Percentiles rank a stretch among this genome's conserved stretches.
phyloP scores from a whole-genome alignment of 495 filamentous ascomycete species.

The Cercophora sp. region DNA sequence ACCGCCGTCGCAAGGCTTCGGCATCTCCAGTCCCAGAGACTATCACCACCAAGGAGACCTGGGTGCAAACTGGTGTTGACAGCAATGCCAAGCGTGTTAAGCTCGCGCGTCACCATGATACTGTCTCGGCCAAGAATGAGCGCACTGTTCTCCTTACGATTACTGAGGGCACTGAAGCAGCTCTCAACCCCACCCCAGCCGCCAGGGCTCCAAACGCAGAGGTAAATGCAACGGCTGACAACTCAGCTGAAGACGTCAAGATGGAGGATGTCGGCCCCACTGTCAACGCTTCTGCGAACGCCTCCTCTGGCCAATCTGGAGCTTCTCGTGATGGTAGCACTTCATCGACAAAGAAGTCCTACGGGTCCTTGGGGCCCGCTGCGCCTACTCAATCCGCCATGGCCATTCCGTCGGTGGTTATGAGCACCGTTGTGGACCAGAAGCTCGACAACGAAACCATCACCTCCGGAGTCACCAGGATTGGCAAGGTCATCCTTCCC shows the following conservation, averaged over 20 bases:
- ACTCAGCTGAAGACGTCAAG: no score
- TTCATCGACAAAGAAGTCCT: not conserved
- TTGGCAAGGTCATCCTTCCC: constrained; percentile 14
- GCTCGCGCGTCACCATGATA: constrained; percentile 29
- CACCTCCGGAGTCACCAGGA: not conserved
- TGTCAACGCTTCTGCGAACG: not conserved
- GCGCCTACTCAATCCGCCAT: not conserved
- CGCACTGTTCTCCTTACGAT: not conserved
- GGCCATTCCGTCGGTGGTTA: not conserved
- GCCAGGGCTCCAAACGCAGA: no score
- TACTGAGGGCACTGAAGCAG: not conserved
- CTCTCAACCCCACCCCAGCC: not conserved
- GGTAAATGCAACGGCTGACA: no score
- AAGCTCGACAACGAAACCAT: no score
- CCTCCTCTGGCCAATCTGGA: not conserved
- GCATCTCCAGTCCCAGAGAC: constrained; percentile 14
- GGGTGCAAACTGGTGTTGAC: constrained; percentile 29
- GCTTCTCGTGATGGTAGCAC: not conserved
- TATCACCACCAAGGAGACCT: constrained; percentile 23
- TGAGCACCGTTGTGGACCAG: not conserved
- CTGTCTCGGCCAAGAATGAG: not conserved
- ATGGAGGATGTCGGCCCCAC: not conserved
- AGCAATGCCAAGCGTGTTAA: constrained; percentile 38
- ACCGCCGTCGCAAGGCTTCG: constrained; percentile 30
- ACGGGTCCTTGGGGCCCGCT: not conserved